Evolutionary conservation across 2,329 filamentous ascomycete genomes (phyloP), one percentile per base, ranked within the genome.

Genomic region (Penicillium sp.): DNA sequence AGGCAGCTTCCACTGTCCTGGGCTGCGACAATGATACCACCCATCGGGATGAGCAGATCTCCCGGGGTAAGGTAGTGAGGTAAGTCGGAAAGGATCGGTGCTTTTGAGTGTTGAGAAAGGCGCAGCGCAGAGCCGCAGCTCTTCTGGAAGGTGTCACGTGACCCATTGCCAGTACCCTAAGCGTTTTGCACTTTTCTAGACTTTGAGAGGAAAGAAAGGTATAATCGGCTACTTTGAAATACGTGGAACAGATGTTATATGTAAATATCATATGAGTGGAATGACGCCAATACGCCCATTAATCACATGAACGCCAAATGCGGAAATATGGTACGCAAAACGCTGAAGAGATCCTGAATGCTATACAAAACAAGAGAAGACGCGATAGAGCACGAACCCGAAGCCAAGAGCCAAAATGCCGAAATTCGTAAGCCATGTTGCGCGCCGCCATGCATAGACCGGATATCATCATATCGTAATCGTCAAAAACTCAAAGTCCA

Each of bases 1-100:
- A 53, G 58, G 62, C 63, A 66, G 62, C 61, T 61, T 64, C 61
- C 66, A 68, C 66, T 66, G 60, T 67, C 59, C 58, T 62, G 60
- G 52, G 58, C 57, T 49, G 56, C 55, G 58, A 55, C 50, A 58
- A 61, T 46, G 54, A 51, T 58, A 63, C 61, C 61, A 60, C 66
- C 64, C 63, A 68, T 68, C 59, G 56, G 61, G 62, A 64, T 59
- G 42, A 52, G 26, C 37, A 50, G 43, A 54, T 51, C 52, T 54
- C 58, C 55, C 47, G 39, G 44, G 43, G 49, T n/a, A n/a, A n/a
- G n/a, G n/a, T n/a, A n/a, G 50, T 29, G 14, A 34, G 11, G 40
- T 47, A 46, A 44, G 49, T 36, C 44, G 40, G 45, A 53, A 59
- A 60, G 51, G 56, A 52, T 49, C 42, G 42, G 35, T 16, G 39